phyloP scores from a whole-genome alignment of 176 grass and related monocot genomes.

The Alopecurus myosuroides region DNA sequence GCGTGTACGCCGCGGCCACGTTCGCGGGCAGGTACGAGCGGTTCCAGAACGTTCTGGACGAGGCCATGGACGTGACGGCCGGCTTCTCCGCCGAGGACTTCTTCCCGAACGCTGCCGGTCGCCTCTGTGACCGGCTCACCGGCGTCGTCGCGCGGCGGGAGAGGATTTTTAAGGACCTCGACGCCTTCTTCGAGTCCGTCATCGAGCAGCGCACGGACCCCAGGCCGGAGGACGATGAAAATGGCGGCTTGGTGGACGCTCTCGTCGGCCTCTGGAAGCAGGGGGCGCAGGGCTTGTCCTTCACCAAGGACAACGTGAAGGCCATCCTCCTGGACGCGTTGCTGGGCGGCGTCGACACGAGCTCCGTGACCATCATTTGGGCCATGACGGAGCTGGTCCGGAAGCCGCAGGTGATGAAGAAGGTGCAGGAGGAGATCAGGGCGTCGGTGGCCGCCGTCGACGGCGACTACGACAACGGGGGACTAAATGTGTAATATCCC shows the following conservation, averaged over 20 bases:
- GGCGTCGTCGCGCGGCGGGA: background rate
- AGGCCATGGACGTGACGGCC: slow-evolving; percentile 6
- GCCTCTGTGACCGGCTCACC: background rate
- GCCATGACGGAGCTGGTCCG: slow-evolving; percentile 16
- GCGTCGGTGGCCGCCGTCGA: background rate
- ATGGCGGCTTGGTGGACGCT: background rate
- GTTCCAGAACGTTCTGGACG: background rate
- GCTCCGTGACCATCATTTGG: background rate
- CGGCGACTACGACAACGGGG: background rate
- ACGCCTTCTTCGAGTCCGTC: slow-evolving; percentile 8
- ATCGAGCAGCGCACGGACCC: background rate
- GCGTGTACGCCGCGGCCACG: background rate
- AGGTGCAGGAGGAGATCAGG: slow-evolving; percentile 8
- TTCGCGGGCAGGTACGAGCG: background rate
- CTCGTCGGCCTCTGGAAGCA: background rate
- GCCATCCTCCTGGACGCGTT: slow-evolving; percentile 12
- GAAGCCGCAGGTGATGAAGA: slow-evolving; percentile 1
- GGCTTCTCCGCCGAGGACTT: slow-evolving; percentile 21
- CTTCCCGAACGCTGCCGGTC: background rate
- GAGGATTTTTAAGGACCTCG: background rate
- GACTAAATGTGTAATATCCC: no score
- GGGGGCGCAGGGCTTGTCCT: background rate
- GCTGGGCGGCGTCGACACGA: background rate
- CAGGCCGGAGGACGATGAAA: background rate
- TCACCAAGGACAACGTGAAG: slow-evolving; percentile 27